Evolutionary conservation across 148 eudicot species (phyloP).

Genomic region (Rhododendron mucronatum): DNA sequence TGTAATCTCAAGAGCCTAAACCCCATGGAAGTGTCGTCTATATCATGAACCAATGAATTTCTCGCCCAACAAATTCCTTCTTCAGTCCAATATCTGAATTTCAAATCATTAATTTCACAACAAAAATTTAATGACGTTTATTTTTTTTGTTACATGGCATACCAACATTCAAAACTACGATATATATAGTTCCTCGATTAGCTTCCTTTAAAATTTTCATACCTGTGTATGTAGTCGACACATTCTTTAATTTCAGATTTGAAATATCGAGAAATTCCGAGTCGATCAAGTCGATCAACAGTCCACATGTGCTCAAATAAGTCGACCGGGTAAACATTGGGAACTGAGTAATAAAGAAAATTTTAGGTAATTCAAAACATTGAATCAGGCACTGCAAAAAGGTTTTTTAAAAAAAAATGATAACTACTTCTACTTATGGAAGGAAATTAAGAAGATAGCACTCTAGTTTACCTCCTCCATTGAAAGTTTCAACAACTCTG

Average conservation of each 20-base stretch:
- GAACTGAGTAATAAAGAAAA: constrained; percentile 24
- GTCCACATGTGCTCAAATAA: constrained; percentile 56
- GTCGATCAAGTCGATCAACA: constrained; percentile 56
- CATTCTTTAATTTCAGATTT: constrained; percentile 37
- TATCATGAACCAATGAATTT: constrained; percentile 57
- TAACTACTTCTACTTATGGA: too few relatives aligned
- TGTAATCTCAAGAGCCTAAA: constrained; percentile 70
- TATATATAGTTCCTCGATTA: too few relatives aligned
- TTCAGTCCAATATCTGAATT: constrained; percentile 57
- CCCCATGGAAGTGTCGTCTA: constrained; percentile 86
- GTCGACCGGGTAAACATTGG: constrained; percentile 62
- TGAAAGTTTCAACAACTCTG: constrained; percentile 46
- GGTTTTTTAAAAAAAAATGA: too few relatives aligned
- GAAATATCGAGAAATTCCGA: constrained; percentile 60
- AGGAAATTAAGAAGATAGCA: not conserved
- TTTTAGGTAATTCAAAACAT: too few relatives aligned
- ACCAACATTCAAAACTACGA: not conserved
- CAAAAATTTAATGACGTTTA: not conserved
- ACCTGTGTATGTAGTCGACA: constrained; percentile 48
- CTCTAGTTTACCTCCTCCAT: constrained; percentile 69
- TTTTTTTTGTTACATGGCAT: not conserved
- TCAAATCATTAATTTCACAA: too few relatives aligned
- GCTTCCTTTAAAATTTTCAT: not conserved
- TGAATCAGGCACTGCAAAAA: too few relatives aligned
- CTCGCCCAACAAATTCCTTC: constrained; percentile 80